A percentile compares a stretch with the other conserved stretches of the same genome.
phyloP scores from a whole-genome alignment of 2,329 filamentous ascomycete genomes.

The Myrmaecium sp. region DNA sequence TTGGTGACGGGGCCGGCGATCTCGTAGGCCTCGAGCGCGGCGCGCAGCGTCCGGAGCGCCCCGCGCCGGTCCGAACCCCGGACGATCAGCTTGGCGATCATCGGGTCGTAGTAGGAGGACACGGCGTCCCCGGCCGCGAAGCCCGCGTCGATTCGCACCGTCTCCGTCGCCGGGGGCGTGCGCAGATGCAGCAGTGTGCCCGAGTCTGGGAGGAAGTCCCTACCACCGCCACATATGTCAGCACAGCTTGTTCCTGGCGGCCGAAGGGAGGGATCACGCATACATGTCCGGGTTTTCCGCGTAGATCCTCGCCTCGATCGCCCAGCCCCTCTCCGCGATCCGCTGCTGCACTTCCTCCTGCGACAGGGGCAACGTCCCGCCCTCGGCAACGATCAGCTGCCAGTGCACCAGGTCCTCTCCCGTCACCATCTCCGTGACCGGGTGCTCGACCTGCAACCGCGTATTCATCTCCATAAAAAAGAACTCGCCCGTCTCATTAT shows the following conservation, averaged over 20 bases:
- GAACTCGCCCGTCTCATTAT: slow-evolving; percentile 48
- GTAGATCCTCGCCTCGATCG: slow-evolving; percentile 92
- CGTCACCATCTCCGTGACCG: slow-evolving; percentile 71
- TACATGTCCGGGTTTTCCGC: slow-evolving; percentile 73
- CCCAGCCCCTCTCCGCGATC: slow-evolving; percentile 63
- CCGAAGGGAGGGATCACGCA: background rate
- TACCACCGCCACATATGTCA: slow-evolving; percentile 4
- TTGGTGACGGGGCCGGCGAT: slow-evolving; percentile 88
- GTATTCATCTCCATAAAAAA: slow-evolving; percentile 65
- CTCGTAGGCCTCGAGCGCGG: slow-evolving; percentile 75
- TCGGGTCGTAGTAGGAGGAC: slow-evolving; percentile 89
- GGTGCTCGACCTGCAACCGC: slow-evolving; percentile 87
- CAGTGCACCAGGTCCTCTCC: slow-evolving; percentile 75
- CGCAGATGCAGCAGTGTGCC: slow-evolving; percentile 71
- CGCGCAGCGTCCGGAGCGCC: slow-evolving; percentile 65
- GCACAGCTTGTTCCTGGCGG: background rate
- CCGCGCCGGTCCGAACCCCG: slow-evolving; percentile 61
- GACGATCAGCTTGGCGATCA: slow-evolving; percentile 97
- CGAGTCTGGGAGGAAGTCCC: slow-evolving; percentile 85
- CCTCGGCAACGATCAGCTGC: slow-evolving; percentile 78
- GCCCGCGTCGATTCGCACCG: slow-evolving; percentile 81
- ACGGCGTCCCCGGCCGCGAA: slow-evolving; percentile 85
- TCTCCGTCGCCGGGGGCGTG: slow-evolving; percentile 50
- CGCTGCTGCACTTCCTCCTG: slow-evolving; percentile 48
- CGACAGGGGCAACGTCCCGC: slow-evolving; percentile 46